phyloP scores from a whole-genome alignment of 164 flowering plant species.

The Aristolochia californica region DNA sequence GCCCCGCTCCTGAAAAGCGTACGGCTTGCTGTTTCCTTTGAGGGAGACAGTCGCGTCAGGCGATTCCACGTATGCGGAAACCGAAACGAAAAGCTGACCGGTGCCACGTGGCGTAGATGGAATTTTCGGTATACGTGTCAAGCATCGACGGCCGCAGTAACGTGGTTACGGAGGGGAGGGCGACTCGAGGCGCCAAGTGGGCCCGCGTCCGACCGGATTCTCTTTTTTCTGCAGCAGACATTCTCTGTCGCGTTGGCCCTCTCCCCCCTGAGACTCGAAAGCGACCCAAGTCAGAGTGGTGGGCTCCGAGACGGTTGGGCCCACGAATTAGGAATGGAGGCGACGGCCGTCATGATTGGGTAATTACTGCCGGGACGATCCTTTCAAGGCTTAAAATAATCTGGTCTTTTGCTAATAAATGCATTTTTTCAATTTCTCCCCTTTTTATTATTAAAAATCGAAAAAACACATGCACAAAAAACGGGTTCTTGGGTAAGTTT shows the following conservation, averaged over 20 bases:
- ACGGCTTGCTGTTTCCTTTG: not conserved
- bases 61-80: not conserved
- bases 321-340: too few species aligned
- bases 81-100: not conserved
- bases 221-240: not conserved
- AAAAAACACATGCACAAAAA: too few species aligned
- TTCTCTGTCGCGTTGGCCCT: conserved; percentile 4
- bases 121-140: not conserved
- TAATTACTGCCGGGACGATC: conserved; percentile 4
- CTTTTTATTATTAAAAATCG: too few species aligned
- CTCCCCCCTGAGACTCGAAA: too few species aligned
- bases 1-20: conserved; percentile 7
- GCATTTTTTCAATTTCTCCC: too few species aligned
- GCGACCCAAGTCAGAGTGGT: too few species aligned
- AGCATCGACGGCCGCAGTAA: not conserved
- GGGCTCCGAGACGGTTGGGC: too few species aligned
- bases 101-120: not conserved
- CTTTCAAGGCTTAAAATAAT: too few species aligned
- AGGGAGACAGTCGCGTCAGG: not conserved
- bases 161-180: not conserved
- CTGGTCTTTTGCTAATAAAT: conserved; percentile 10
- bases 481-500: not conserved
- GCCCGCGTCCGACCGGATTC: not conserved
- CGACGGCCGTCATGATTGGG: conserved; percentile 5
- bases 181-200: not conserved